Percentiles rank a stretch among this genome's conserved stretches.
These are phyloP conservation scores for Lichina pygmaea DNA, from an alignment of 495 filamentous ascomycete species.

Conservation along the genomic window DNA sequence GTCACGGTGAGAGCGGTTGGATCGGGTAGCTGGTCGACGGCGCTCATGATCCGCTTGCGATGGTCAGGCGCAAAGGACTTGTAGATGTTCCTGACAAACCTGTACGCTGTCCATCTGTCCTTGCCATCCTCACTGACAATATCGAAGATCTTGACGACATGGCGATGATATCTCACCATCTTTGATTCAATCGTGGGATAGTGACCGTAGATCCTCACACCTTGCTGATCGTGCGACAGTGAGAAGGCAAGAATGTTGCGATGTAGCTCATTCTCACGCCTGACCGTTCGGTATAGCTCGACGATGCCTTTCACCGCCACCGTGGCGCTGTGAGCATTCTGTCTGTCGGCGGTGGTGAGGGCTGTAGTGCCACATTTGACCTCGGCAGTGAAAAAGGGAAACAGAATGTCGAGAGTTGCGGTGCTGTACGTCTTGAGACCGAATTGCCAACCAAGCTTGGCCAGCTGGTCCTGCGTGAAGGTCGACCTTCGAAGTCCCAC, in stretches of 20 bases:
- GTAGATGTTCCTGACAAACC: constrained; percentile 1
- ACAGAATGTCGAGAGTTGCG: constrained; percentile 15
- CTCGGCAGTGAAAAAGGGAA: constrained; percentile 16
- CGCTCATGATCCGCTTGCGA: constrained; percentile 15
- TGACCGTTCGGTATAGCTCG: constrained; percentile 8
- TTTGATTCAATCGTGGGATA: constrained; percentile 8
- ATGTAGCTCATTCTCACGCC: constrained; percentile 2
- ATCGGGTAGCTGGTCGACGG: constrained; percentile 7
- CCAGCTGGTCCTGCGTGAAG: constrained; percentile 5
- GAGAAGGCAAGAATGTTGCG: constrained; percentile 4
- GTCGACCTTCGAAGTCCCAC: constrained; percentile 8
- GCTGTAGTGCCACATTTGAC: constrained; percentile 13
- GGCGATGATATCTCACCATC: constrained; percentile 5
- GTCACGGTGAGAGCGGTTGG: too few species aligned
- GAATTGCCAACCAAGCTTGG: constrained; percentile 5
- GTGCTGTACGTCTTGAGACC: constrained; percentile 12
- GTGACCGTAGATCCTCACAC: constrained; percentile 9
- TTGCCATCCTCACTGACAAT: neutral
- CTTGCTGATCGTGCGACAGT: constrained; percentile 3
- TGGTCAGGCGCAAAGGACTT: constrained; percentile 14
- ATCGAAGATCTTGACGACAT: constrained; percentile 1
- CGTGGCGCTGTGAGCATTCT: constrained; percentile 16
- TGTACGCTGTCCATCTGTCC: constrained; percentile 2
- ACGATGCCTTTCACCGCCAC: constrained; percentile 13
- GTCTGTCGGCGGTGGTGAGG: constrained; percentile 14